Percentiles rank a stretch among this genome's conserved stretches.
Conservation (phyloP, 202 grass and related monocot genomes). For the Bolboschoenoplectus hybrid region DNA sequence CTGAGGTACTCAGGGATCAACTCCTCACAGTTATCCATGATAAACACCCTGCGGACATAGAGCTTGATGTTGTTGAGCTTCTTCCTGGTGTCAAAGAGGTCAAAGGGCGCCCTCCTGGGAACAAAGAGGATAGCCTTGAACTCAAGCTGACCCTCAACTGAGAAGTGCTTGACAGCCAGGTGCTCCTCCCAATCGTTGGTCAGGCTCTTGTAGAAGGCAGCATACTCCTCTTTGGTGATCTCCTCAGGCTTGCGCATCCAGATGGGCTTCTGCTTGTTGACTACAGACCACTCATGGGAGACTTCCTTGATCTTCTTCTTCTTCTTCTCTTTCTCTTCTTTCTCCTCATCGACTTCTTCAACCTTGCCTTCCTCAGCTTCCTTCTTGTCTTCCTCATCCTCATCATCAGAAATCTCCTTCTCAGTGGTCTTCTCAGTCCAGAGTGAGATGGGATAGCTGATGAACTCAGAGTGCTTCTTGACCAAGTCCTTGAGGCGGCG, state of each 20-base stretch:
- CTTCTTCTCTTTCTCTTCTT: slow-evolving; percentile 95
- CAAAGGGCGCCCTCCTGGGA: slow-evolving; percentile 86
- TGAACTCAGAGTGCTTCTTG: slow-evolving; percentile 98
- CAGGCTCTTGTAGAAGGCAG: slow-evolving; percentile 93
- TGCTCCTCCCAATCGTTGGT: slow-evolving; percentile 97
- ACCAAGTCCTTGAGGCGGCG: slow-evolving; percentile 85
- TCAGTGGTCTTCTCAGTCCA: slow-evolving; percentile 97
- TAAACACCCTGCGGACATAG: slow-evolving; percentile 86
- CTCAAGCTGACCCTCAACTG: slow-evolving; percentile 93
- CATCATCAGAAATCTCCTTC: slow-evolving; percentile 97
- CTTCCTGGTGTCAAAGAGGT: slow-evolving; percentile 90
- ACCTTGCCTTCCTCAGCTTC: slow-evolving; percentile 89
- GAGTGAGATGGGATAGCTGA: slow-evolving; percentile 94
- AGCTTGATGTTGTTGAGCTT: slow-evolving; percentile 95
- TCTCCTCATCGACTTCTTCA: slow-evolving; percentile 91
- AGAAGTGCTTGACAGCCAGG: slow-evolving; percentile 90
- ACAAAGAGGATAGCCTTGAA: slow-evolving; percentile 91
- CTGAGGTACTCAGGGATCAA: slow-evolving; percentile 84
- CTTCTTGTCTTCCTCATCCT: slow-evolving; percentile 94
- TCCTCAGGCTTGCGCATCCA: slow-evolving; percentile 99
- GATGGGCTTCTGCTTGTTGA: slow-evolving; percentile 97
- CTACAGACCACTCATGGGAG: slow-evolving; percentile 78
- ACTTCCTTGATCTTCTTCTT: slow-evolving; percentile 99
- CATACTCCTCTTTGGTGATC: slow-evolving; percentile 91
- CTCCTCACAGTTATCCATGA: slow-evolving; percentile 98